Percentiles rank a stretch among this genome's conserved stretches.
Conservation (phyloP, 345 rosid genomes). For the Eucalyptus albens region DNA sequence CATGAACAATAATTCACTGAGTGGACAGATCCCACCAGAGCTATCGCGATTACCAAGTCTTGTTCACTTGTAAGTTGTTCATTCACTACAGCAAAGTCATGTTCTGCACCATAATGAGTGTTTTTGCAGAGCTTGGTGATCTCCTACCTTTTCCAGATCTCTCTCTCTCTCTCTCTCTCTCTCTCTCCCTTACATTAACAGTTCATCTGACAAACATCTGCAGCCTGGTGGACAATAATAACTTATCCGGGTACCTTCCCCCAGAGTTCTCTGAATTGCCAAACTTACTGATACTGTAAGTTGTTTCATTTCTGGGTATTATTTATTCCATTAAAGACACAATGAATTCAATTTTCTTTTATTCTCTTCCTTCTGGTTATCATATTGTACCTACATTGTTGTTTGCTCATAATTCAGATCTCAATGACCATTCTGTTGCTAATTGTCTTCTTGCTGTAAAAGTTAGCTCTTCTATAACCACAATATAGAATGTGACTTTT, state of each 20-base stretch:
- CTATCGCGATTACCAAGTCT: conserved; percentile 66
- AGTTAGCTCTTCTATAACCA: background rate
- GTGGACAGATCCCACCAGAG: conserved; percentile 86
- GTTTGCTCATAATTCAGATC: background rate
- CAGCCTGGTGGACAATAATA: conserved; percentile 93
- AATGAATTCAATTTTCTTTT: background rate
- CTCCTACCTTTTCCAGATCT: background rate
- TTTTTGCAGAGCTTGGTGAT: background rate
- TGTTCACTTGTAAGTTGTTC: conserved; percentile 82
- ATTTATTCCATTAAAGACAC: background rate
- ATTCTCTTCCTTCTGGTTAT: background rate
- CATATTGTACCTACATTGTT: background rate
- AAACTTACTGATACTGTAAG: conserved; percentile 69
- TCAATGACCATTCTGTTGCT: background rate
- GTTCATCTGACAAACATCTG: background rate
- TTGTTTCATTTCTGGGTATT: background rate
- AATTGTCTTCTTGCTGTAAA: background rate
- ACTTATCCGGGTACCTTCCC: conserved; percentile 79
- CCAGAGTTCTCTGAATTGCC: conserved; percentile 67
- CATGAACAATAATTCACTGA: conserved; percentile 95
- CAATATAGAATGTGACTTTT: background rate
- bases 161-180: background rate
- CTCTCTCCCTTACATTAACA: background rate
- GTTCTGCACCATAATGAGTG: background rate
- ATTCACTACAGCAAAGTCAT: background rate